Base-by-base conservation (phyloP, 75 land plant species). In the Cupressus sempervirens region DNA sequence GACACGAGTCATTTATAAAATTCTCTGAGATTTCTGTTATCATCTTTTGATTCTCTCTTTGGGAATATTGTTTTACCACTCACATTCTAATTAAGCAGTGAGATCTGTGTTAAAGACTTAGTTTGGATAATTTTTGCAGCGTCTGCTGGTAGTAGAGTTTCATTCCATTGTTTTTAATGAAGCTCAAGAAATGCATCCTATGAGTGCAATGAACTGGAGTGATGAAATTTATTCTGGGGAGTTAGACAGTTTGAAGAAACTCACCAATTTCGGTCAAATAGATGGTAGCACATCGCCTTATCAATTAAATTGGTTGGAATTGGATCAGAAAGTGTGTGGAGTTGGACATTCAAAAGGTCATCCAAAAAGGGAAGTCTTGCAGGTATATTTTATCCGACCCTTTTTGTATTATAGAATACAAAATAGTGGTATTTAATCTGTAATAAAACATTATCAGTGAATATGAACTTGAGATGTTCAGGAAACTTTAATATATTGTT, bases 201-300 rank as follows among this genome's bases (percentile, higher is more conserved):
- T 53, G 54, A 77, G 29, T 43, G 7, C 15, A 77, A 52, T 86
- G 32, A 46, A 36, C 38, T 91, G 91, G 89, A 89, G 88, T 43
- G 75, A 89, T 80, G 92, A 91, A 76, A 84, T 91, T 50, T 91
- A 89, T 89, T 82, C 80, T 1, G 92, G 91, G 14, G 92, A 91
- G 83, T 88, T 89, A 80, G 82, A 89, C 50, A 83, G 83, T 80
- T 68, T 88, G 85, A 68, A 70, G 20, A 46, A 46, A 1, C 73
- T 84, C 80, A 82, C 58, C 32, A 65, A 89, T 82, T 41, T 82
- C 36, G 80, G 74, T 40, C 30, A 54, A 48, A 85, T 88, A 82
- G 86, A 36, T 70, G 23, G 11, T 85, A 70, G 85, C 85, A 85
- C 58, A 16, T 29, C 84, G 40, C 82, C 30, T 29, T 38, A 1